These are phyloP conservation scores for Arthroderma sp. DNA, from an alignment of 2,329 filamentous ascomycete genomes.

Conservation along the genomic window DNA sequence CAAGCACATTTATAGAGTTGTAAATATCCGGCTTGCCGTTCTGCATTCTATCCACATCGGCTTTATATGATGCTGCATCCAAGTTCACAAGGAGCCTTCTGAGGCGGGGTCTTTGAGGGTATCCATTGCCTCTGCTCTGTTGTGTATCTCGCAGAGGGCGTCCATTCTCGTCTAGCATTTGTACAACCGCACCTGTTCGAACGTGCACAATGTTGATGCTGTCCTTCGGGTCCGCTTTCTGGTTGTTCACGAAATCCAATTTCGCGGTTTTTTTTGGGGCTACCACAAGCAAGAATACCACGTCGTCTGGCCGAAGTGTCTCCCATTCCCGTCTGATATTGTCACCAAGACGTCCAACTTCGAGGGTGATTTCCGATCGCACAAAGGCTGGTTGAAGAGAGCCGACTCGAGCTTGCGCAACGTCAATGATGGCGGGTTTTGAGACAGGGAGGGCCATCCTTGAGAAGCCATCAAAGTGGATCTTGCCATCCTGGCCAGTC, in stretches of 20 bases:
- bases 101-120: conserved; percentile 45
- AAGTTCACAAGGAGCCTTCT: conserved; percentile 68
- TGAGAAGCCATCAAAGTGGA: conserved; percentile 68
- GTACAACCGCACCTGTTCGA: conserved; percentile 72
- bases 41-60: conserved; percentile 55
- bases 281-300: conserved; percentile 74
- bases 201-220: conserved; percentile 51
- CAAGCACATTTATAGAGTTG: conserved; percentile 69
- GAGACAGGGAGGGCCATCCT: conserved; percentile 83
- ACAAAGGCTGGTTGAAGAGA: conserved; percentile 72
- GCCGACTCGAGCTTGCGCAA: conserved; percentile 70
- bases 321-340: conserved; percentile 81
- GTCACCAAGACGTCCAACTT: conserved; percentile 67
- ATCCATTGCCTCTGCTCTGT: conserved; percentile 49
- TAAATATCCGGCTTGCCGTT: conserved; percentile 68
- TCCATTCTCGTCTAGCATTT: conserved; percentile 76
- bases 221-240: conserved; percentile 31
- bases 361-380: conserved; percentile 71
- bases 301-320: conserved; percentile 69
- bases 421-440: conserved; percentile 77
- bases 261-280: conserved; percentile 41
- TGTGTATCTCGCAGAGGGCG: conserved; percentile 51
- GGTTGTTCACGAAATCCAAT: conserved; percentile 12
- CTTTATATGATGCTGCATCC: conserved; percentile 64
- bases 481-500: conserved; percentile 46